A percentile compares a stretch with the other conserved stretches of the same genome.
Conservation (phyloP, 2,329 filamentous ascomycete genomes). For the Colletotrichum sp. region DNA sequence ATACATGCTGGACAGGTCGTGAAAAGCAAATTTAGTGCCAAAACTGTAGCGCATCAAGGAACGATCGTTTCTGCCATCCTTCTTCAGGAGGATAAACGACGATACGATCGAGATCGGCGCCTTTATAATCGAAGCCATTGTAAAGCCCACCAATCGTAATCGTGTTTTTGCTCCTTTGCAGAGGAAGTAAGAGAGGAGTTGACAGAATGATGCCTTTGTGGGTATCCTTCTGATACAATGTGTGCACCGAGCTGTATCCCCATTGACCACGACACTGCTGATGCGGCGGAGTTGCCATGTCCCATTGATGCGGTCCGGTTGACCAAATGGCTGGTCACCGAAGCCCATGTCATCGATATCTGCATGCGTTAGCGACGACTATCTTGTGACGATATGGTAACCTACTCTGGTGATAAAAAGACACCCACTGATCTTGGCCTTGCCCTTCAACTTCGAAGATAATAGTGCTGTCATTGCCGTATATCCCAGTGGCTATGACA, state of each 20-base stretch:
- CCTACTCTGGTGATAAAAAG: slow-evolving; percentile 61
- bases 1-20: background rate
- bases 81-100: slow-evolving; percentile 62
- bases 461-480: slow-evolving; percentile 55
- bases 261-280: slow-evolving; percentile 63
- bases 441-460: slow-evolving; percentile 49
- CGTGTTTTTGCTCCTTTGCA: slow-evolving; percentile 56
- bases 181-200: slow-evolving; percentile 55
- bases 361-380: background rate
- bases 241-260: slow-evolving; percentile 45
- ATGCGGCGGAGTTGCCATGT: slow-evolving; percentile 63
- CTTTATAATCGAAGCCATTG: slow-evolving; percentile 60
- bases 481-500: slow-evolving; percentile 53
- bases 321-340: slow-evolving; percentile 56
- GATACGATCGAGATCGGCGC: slow-evolving; percentile 62
- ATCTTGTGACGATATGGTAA: background rate
- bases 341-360: slow-evolving; percentile 65
- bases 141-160: slow-evolving; percentile 61
- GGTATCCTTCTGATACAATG: slow-evolving; percentile 54
- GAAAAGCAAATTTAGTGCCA: background rate
- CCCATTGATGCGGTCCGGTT: slow-evolving; percentile 63
- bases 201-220: slow-evolving; percentile 63
- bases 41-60: fast-evolving
- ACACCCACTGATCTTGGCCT: slow-evolving; percentile 58
- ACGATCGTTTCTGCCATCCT: background rate